phyloP scores from a whole-genome alignment of 148 eudicot genomes.

The Silene latifolia region DNA sequence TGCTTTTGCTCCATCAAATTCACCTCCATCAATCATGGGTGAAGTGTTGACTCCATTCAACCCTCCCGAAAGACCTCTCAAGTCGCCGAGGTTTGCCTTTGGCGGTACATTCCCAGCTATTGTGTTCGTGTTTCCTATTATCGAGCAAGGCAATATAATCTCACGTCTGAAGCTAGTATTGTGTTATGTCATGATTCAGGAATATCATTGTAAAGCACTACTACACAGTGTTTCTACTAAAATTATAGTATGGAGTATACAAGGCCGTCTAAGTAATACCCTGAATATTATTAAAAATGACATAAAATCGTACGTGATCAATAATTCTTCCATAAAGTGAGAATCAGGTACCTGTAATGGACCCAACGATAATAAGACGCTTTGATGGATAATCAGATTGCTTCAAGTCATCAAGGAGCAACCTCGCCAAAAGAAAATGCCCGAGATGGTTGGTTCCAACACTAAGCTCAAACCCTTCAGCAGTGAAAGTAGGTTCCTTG shows the following conservation, averaged over 20 bases:
- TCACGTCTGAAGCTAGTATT: neutral
- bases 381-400: conserved; percentile 45
- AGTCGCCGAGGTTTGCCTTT: conserved; percentile 85
- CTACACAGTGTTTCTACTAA: neutral
- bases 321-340: neutral
- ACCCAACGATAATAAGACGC: conserved; percentile 48
- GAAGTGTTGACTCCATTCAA: conserved; percentile 66
- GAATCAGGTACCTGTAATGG: conserved; percentile 38
- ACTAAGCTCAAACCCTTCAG: conserved; percentile 45
- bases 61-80: conserved; percentile 76
- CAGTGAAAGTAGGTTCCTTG: conserved; percentile 38
- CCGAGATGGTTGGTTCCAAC: conserved; percentile 51
- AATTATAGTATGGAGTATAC: too few species aligned
- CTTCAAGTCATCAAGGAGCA: conserved; percentile 46
- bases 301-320: too few species aligned
- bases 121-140: conserved; percentile 82
- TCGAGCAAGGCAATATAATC: neutral
- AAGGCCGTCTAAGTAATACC: too few species aligned
- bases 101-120: conserved; percentile 95
- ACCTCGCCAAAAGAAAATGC: conserved; percentile 40
- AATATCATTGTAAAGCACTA: neutral
- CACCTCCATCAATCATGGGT: conserved; percentile 88
- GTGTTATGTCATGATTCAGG: too few species aligned
- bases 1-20: conserved; percentile 92
- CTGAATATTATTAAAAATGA: too few species aligned